Conservation (phyloP, 1,139 yeast species). For the Taphrina pruni region DNA sequence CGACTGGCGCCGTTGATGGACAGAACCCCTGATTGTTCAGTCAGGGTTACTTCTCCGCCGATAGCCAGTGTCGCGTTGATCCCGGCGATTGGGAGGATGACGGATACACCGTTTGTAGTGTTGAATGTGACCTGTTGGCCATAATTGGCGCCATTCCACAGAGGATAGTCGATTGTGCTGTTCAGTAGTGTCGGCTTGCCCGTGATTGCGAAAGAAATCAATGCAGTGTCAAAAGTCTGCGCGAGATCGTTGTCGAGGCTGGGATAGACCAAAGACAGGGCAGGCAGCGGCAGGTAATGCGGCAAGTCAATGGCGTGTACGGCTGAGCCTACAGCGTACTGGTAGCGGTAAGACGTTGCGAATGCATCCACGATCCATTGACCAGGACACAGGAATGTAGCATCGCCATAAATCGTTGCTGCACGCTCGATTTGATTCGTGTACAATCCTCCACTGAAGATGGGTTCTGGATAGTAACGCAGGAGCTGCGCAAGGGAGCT, state of each 20-base stretch:
- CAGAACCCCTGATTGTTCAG: not conserved
- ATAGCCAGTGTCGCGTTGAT: not conserved
- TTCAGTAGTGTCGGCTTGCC: not conserved
- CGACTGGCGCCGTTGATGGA: not conserved
- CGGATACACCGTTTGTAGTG: not conserved
- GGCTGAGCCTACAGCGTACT: not conserved
- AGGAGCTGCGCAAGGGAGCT: not conserved
- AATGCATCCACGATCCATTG: conserved; percentile 15
- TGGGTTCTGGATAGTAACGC: conserved; percentile 9
- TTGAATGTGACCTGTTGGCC: not conserved
- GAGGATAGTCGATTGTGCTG: not conserved
- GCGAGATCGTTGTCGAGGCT: not conserved
- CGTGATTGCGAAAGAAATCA: not conserved
- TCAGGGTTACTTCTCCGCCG: not conserved
- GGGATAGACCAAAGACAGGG: not conserved
- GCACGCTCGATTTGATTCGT: conserved; percentile 14
- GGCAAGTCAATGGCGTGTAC: conserved; percentile 3
- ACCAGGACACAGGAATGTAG: conserved; percentile 12
- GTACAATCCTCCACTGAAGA: conserved; percentile 4
- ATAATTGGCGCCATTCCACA: not conserved
- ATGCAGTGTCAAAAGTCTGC: not conserved
- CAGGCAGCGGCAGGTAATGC: not conserved
- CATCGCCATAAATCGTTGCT: not conserved
- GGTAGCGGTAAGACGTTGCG: not conserved
- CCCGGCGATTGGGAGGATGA: not conserved